These are phyloP conservation scores for Peronosclerospora sorghi DNA, from an alignment of 352 stramenopile species.

Conservation along the genomic window DNA sequence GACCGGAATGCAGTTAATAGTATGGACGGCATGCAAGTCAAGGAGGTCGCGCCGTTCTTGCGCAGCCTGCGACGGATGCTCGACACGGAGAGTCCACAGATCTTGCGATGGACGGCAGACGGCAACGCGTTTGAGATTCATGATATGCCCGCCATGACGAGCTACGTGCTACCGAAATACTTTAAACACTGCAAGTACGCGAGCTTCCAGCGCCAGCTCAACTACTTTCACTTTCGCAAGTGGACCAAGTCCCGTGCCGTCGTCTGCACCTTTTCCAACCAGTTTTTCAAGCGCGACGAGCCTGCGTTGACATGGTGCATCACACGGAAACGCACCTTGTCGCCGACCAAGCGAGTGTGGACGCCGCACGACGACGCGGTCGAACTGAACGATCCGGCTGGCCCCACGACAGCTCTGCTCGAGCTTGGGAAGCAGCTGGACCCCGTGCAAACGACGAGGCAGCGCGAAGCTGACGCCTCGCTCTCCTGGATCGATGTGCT, in stretches of 20 bases:
- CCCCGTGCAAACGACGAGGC: slow-evolving; percentile 2
- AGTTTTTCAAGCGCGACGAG: slow-evolving; percentile 49
- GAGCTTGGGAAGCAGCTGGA: slow-evolving; percentile 10
- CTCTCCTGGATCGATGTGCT: slow-evolving; percentile 56
- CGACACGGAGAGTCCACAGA: slow-evolving; percentile 35
- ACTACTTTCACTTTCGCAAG: slow-evolving; percentile 88
- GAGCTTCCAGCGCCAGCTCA: slow-evolving; percentile 84
- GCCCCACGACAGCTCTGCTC: slow-evolving; percentile 1
- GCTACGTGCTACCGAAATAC: slow-evolving; percentile 81
- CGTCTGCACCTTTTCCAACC: slow-evolving; percentile 73
- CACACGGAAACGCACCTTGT: slow-evolving; percentile 38
- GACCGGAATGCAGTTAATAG: no score
- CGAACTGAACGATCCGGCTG: background rate
- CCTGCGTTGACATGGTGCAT: slow-evolving; percentile 52
- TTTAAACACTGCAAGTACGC: slow-evolving; percentile 88
- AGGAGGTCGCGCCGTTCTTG: slow-evolving; percentile 54
- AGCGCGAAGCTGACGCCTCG: slow-evolving; percentile 18
- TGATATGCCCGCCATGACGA: slow-evolving; percentile 61
- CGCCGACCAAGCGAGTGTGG: slow-evolving; percentile 4
- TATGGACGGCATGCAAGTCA: slow-evolving; percentile 18
- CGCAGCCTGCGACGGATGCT: slow-evolving; percentile 46
- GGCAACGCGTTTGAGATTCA: slow-evolving; percentile 54
- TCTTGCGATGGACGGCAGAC: slow-evolving; percentile 49
- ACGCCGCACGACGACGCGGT: background rate
- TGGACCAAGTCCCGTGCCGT: slow-evolving; percentile 62